Conservation (phyloP, 2,329 filamentous ascomycete species). For the Colletotrichum shisoi region DNA sequence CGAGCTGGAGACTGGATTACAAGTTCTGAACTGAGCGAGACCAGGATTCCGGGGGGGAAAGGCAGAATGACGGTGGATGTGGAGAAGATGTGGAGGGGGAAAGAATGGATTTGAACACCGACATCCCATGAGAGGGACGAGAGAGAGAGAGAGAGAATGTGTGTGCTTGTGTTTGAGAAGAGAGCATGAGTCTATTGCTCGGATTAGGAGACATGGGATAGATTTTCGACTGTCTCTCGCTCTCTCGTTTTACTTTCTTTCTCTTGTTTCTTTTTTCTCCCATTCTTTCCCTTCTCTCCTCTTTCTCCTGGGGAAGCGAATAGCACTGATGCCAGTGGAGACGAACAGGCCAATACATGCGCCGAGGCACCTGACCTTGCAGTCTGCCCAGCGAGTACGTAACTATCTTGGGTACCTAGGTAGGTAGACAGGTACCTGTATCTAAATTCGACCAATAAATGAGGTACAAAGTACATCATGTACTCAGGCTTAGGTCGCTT, state of each 20-base stretch:
- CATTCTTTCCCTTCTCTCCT: background rate
- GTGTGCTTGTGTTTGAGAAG: no score
- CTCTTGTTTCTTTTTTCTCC: background rate
- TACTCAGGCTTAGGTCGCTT: no score
- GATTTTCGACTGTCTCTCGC: background rate
- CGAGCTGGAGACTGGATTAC: constrained; percentile 14
- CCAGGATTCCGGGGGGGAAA: background rate
- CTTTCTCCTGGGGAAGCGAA: background rate
- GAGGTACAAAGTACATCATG: no score
- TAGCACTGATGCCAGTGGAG: background rate
- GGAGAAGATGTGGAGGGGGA: background rate
- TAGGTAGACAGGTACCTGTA: no score
- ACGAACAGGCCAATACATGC: constrained; percentile 14
- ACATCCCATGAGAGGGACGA: no score
- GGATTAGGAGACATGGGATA: no score
- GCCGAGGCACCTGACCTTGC: constrained; percentile 11
- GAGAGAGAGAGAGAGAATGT: no score
- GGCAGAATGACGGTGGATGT: constrained; percentile 1
- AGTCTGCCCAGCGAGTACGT: background rate
- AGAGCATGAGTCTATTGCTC: background rate
- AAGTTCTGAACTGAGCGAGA: background rate
- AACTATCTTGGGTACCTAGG: no score
- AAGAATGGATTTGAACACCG: no score
- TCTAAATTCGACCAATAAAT: no score
- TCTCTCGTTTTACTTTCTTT: background rate